Evolutionary conservation across 1,284 basidiomycete species (phyloP).

Genomic region (Apiotrichum brassicae): DNA sequence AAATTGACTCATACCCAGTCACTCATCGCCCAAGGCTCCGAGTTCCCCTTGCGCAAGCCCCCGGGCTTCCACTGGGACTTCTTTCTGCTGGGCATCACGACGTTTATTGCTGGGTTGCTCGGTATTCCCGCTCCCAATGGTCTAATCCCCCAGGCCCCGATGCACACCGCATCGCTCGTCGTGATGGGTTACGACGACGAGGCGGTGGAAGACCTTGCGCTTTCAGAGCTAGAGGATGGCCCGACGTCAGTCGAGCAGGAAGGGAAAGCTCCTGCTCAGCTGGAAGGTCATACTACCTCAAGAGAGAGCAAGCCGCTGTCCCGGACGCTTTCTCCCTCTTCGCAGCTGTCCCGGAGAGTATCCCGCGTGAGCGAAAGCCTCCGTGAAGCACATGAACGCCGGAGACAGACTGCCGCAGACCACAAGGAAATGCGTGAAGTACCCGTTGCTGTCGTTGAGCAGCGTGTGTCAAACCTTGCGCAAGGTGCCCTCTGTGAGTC

Average conservation of each 20-base stretch:
- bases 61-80: conserved; percentile 87
- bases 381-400: conserved; percentile 5
- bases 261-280: background rate
- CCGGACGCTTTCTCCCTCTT: background rate
- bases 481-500: conserved; percentile 70
- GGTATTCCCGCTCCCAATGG: conserved; percentile 89
- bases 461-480: conserved; percentile 77
- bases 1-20: no score
- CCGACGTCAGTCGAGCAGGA: background rate
- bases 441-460: conserved; percentile 75
- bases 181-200: conserved; percentile 60
- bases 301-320: background rate
- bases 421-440: conserved; percentile 52
- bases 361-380: background rate
- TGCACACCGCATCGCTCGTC: conserved; percentile 80
- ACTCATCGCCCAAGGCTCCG: conserved; percentile 85
- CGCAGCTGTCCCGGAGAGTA: conserved; percentile 1
- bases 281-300: background rate
- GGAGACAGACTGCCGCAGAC: conserved; percentile 12
- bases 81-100: conserved; percentile 77
- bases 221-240: conserved; percentile 11
- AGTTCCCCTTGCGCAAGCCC: conserved; percentile 84
- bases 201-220: conserved; percentile 33
- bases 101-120: conserved; percentile 82
- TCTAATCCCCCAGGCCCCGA: conserved; percentile 91